phyloP scores from a whole-genome alignment of 495 filamentous ascomycete genomes.

The Amorphotheca resinae region DNA sequence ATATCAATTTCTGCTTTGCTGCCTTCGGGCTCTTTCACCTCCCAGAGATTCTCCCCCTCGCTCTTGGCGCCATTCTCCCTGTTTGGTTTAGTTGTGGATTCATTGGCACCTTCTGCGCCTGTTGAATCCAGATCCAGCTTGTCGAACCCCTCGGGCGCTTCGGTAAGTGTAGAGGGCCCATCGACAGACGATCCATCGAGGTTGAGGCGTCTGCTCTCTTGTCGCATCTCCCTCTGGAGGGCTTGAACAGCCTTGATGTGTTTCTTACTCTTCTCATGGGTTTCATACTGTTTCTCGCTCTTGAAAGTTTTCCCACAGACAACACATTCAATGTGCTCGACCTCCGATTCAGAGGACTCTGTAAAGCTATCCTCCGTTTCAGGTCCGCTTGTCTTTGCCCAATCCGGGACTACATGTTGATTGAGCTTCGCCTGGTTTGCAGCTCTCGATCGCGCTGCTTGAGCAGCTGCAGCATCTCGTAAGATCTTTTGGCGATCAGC shows the following conservation, averaged over 20 bases:
- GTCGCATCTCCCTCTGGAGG: slow-evolving; percentile 68
- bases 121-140: not conserved
- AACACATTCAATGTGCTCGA: slow-evolving; percentile 69
- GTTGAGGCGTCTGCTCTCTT: slow-evolving; percentile 51
- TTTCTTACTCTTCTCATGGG: slow-evolving; percentile 96
- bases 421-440: slow-evolving; percentile 39
- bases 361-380: slow-evolving; percentile 15
- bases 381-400: slow-evolving; percentile 44
- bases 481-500: slow-evolving; percentile 68
- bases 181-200: slow-evolving; percentile 26
- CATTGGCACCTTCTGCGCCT: not conserved
- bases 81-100: not conserved
- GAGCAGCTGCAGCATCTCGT: slow-evolving; percentile 65
- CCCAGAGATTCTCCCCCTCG: not conserved
- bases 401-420: slow-evolving; percentile 57
- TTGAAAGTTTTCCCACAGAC: slow-evolving; percentile 89
- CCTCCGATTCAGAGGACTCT: slow-evolving; percentile 45
- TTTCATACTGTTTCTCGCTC: slow-evolving; percentile 79
- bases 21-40: not conserved
- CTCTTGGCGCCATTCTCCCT: not conserved
- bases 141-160: not conserved
- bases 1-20: not conserved
- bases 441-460: slow-evolving; percentile 72
- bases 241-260: slow-evolving; percentile 75
- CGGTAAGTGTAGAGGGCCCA: not conserved